Base-by-base conservation (phyloP, 331 rosid species). In the Erythrophleum ivorense region DNA sequence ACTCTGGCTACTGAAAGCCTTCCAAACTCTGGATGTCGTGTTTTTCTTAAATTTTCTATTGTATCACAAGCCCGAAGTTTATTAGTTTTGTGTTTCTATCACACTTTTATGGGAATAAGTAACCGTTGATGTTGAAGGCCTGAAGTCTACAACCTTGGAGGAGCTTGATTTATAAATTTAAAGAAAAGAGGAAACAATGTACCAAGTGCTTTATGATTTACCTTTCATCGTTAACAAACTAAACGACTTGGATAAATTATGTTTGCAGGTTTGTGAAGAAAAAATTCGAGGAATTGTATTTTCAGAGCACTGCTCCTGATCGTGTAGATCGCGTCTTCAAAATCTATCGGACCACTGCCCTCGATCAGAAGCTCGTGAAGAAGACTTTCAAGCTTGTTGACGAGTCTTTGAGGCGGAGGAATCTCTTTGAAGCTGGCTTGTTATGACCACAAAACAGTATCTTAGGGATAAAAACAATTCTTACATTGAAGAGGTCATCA, bases 311-410 rank as follows among this genome's bases (percentile, higher is more conserved):
- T 5, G 85, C 97, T 19, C 97, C 94, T 0, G 99, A 96, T 55
- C 87, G 97, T 0, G 98, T 96, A 18, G 99, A 96, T 76, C 91
- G 99, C 0, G 99, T 91, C 49, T 96, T 96, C 31, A 96, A 96
- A 91, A 90, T 94, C 81, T 96, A 96, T 46, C 79, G 98, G 73
- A 96, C 99, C 36, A 96, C 99, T 11, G 99, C 99, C 14, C 98
- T 96, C 63, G 99, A 96, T 90, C 99, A 96, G 84, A 96, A 94
- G 90, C 97, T 96, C 29, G 97, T 96, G 82, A 96, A 96, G 94
- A 96, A 96, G 90, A 96, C 99, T 3, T 94, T 96, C 92, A 96
- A 96, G 92, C 98, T 96, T 34, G 98, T 96, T 7, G 98, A 96
- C n/a, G 99, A 96, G 88, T 92, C 97, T 24, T 87, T 96, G 83